Conservation (phyloP, 164 flowering plant species). For the Taxillus chinensis region DNA sequence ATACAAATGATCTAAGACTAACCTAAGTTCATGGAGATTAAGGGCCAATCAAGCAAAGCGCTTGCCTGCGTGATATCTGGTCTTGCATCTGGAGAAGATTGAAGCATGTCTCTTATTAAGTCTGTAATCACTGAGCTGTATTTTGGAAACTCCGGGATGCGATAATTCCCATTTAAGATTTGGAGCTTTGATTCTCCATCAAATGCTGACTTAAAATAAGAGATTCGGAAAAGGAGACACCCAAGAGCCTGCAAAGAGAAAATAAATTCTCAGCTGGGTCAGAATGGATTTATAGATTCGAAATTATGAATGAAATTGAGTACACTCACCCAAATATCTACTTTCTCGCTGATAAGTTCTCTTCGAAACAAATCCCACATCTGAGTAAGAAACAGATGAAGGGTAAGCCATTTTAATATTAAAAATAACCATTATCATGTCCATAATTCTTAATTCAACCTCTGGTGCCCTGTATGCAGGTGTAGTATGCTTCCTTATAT, state of each 20-base stretch:
- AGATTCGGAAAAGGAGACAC: slow-evolving; percentile 83
- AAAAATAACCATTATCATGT: background rate
- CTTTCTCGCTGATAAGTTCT: slow-evolving; percentile 91
- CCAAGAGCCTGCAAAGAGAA: slow-evolving; percentile 74
- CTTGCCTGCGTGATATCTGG: slow-evolving; percentile 99
- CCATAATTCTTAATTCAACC: slow-evolving; percentile 32
- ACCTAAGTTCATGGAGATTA: slow-evolving; percentile 92
- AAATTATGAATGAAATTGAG: background rate
- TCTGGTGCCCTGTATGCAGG: slow-evolving; percentile 98
- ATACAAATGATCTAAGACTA: slow-evolving; percentile 67
- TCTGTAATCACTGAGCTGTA: slow-evolving; percentile 55
- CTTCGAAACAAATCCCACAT: slow-evolving; percentile 96
- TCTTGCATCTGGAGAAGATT: slow-evolving; percentile 78
- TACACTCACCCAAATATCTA: slow-evolving; percentile 93
- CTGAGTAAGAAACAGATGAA: slow-evolving; percentile 25
- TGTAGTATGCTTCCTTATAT: slow-evolving; percentile 91
- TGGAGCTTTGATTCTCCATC: slow-evolving; percentile 99
- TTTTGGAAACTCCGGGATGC: slow-evolving; percentile 86
- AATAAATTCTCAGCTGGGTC: background rate
- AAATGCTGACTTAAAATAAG: slow-evolving; percentile 91
- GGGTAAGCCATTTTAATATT: background rate
- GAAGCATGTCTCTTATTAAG: slow-evolving; percentile 85
- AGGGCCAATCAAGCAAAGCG: slow-evolving; percentile 95
- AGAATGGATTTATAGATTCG: background rate
- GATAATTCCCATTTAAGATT: slow-evolving; percentile 89